Conservation (phyloP, 208 protist genomes). For the Borovskyia barvae region DNA sequence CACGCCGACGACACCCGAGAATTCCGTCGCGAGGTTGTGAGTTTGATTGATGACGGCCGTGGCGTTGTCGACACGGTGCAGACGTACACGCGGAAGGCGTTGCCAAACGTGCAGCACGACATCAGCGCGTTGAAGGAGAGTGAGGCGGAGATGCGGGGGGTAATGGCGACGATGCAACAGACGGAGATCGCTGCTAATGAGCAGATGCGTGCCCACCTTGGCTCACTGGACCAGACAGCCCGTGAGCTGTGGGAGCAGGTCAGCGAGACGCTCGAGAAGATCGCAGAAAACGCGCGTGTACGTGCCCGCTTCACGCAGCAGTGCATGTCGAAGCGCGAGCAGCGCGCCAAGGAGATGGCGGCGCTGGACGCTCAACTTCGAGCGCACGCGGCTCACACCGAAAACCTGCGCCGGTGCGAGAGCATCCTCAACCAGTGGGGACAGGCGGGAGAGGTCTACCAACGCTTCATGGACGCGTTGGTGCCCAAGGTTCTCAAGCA, state of each 20-base stretch:
- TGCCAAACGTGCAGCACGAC: constrained; percentile 58
- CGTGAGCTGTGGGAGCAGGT: constrained; percentile 50
- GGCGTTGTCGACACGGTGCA: constrained; percentile 35
- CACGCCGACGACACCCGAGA: constrained; percentile 62
- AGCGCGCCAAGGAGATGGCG: constrained; percentile 39
- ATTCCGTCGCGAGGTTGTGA: constrained; percentile 40
- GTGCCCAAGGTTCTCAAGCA: constrained; percentile 90
- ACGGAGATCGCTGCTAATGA: constrained; percentile 35
- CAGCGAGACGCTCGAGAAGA: constrained; percentile 26
- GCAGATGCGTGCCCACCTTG: constrained; percentile 22
- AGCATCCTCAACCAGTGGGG: constrained; percentile 48
- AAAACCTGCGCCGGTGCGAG: constrained; percentile 54
- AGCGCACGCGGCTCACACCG: constrained; percentile 39
- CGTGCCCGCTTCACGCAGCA: constrained; percentile 48
- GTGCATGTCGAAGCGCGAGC: constrained; percentile 60
- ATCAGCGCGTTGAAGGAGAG: constrained; percentile 28
- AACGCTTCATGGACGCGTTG: constrained; percentile 85
- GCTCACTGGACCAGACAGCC: constrained; percentile 43
- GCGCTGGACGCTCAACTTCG: constrained; percentile 40
- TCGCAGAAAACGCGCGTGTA: constrained; percentile 37
- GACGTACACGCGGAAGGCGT: constrained; percentile 28
- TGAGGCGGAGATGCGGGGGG: constrained; percentile 16
- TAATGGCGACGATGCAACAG: constrained; percentile 35
- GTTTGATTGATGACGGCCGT: constrained; percentile 55
- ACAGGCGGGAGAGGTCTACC: constrained; percentile 54